Base-by-base conservation (phyloP, 257 asterid species). In the Paraleonurus japonicus region DNA sequence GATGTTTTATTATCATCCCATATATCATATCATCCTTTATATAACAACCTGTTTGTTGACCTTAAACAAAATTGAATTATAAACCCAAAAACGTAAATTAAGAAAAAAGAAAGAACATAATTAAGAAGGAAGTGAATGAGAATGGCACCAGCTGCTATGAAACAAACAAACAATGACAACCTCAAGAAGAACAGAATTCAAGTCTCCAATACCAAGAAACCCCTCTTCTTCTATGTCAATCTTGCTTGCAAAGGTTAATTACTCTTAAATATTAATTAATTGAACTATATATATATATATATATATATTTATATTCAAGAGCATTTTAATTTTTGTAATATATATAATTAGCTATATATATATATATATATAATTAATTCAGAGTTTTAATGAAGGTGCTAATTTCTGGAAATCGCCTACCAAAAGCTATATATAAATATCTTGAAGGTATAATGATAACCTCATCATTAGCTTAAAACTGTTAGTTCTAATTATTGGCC, bases 181-280 rank as follows among this genome's bases (percentile, higher is more conserved):
- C 23, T 77, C 22, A 77, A 77, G 78, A 77, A 77, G 65, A 77
- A 77, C 65, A 71, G 74, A 47, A 77, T 65, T 65, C 81, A 77
- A 61, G 78, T 77, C 11, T 77, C 75, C 74, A 77, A 77, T 66
- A 71, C 77, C 62, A 77, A 77, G 78, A 71, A 77, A 72, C 81
- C 81, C 62, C 81, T 77, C 66, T 76, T 76, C 69, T 76, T 76
- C 76, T 76, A 64, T 45, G 76, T 76, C 73, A 76, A 76, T 70
- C 80, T 77, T 54, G 77, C 80, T 77, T 54, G 77, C 81, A 12
- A 77, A 77, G 81, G 77, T 76, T 20, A 7, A 2, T 43, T 7
- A 3, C 47, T 43, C 20, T 43, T 4, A 41, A 41, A 35, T 35
- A 7, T 41, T 35, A 35, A 7, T 8, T 32, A 32, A 35, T 35